phyloP scores from a whole-genome alignment of 345 rosid species.

The Viola odorata region DNA sequence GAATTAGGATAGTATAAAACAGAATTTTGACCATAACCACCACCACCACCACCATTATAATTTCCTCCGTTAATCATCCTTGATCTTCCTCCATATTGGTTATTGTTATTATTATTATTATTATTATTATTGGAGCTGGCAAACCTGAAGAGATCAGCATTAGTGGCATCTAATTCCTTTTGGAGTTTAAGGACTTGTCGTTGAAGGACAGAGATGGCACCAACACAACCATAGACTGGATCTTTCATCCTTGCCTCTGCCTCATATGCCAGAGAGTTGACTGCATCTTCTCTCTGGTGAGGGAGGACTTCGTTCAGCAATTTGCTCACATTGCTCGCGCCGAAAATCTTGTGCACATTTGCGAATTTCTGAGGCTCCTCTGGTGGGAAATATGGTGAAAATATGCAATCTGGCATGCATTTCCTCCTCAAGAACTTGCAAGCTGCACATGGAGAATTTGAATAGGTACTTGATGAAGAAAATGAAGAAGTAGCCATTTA shows the following conservation, averaged over 20 bases:
- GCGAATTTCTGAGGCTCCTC: conserved; percentile 29
- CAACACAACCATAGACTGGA: conserved; percentile 32
- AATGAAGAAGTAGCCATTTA: conserved; percentile 18
- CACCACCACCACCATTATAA: too few relatives aligned
- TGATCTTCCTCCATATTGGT: conserved; percentile 8
- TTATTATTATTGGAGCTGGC: conserved; percentile 14
- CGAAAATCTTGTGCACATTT: conserved; percentile 30
- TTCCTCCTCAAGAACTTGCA: conserved; percentile 34
- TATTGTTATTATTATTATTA: neutral
- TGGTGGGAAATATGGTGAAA: conserved; percentile 28
- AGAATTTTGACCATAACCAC: conserved; percentile 8
- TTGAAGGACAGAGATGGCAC: conserved; percentile 32
- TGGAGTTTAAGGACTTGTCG: conserved; percentile 29
- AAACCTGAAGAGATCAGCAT: conserved; percentile 25
- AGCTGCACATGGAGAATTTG: conserved; percentile 32
- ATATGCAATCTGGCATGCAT: conserved; percentile 28
- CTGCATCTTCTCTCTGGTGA: conserved; percentile 33
- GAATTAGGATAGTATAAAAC: conserved; percentile 9
- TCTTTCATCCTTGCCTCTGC: conserved; percentile 32
- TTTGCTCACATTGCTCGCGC: conserved; percentile 32
- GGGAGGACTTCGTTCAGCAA: conserved; percentile 25
- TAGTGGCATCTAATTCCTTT: conserved; percentile 27
- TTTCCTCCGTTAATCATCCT: conserved; percentile 7
- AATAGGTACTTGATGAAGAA: conserved; percentile 5
- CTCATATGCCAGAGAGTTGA: conserved; percentile 32